Base-by-base conservation (phyloP, 768 basidiomycete species). In the Vararia minispora region DNA sequence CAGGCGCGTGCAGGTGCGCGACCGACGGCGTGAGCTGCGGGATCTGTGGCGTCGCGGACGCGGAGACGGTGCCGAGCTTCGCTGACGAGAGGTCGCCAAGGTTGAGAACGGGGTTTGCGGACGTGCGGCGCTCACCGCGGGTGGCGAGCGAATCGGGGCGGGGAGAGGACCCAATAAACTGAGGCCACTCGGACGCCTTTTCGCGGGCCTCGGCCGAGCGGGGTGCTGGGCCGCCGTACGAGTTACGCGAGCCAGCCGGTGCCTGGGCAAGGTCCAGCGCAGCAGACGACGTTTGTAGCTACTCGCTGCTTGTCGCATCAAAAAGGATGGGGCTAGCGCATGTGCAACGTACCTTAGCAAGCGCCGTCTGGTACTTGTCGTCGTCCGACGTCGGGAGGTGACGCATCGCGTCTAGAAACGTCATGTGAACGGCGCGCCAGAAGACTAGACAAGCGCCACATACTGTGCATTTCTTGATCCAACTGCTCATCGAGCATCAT, bases 391-490 rank as follows among this genome's bases (percentile, higher is more conserved):
- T 90, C 22, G 83, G 88, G 35, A 85, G 68, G 52, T 89, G 76
- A 59, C 76, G 76, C 74, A 91, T 90, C 7, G 89, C 85, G 59
- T 88, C 88, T 89, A 57, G 7, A 25, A 39, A 20, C 46, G 21
- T 2, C 14, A 29, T 37, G 28, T 45, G 44, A 41, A 37, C 35
- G 35, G 27, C 22, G 6, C 27, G 12, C 40, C 41, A 26, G 30
- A 23, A 1, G 25, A 18, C 13, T 20, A 9, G 10, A 24, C 23
- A 16, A 31, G 18, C 23, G 6, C 12, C 42, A 71, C 82, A 51
- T 50, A 90, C 89, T 90, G 54, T 91, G 80, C 76, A 94, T 90
- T 56, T 94, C 90, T 61, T 87, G 77, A 53, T 94, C 90, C 48
- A 94, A 61, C 53, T 92, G 88, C 57, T 92, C 85, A 49, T 94